Conservation (phyloP, 768 basidiomycete species). For the Thelephora ganbajun region DNA sequence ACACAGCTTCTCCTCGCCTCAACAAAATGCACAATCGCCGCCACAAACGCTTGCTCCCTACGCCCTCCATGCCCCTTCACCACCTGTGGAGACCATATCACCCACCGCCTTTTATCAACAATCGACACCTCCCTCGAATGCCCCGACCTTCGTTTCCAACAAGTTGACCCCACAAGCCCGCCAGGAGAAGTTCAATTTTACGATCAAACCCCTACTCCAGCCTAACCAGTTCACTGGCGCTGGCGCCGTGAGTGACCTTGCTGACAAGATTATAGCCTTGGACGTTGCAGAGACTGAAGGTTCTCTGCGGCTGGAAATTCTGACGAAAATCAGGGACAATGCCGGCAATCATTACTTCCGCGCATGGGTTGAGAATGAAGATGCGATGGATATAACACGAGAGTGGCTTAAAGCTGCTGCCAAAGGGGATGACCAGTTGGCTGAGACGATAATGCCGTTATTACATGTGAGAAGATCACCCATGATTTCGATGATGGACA, state of each 20-base stretch:
- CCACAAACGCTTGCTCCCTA: constrained; percentile 62
- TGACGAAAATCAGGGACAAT: constrained; percentile 70
- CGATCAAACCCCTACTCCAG: constrained; percentile 43
- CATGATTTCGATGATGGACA: neutral
- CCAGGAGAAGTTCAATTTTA: constrained; percentile 36
- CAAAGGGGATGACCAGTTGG: constrained; percentile 37
- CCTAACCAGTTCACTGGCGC: constrained; percentile 53
- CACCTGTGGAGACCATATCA: constrained; percentile 15
- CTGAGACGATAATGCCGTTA: constrained; percentile 76
- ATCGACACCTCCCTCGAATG: constrained; percentile 16
- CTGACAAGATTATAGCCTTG: constrained; percentile 41
- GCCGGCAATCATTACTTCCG: constrained; percentile 81
- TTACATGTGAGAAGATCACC: constrained; percentile 53
- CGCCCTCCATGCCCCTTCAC: constrained; percentile 42
- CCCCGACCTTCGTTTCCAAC: constrained; percentile 8
- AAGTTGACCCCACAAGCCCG: constrained; percentile 34
- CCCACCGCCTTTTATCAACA: constrained; percentile 28
- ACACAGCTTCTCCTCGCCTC: constrained; percentile 15
- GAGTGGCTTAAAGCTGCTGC: constrained; percentile 67
- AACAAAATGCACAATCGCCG: constrained; percentile 15
- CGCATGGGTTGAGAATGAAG: constrained; percentile 68
- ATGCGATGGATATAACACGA: constrained; percentile 64
- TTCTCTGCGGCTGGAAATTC: constrained; percentile 53
- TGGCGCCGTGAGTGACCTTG: constrained; percentile 49
- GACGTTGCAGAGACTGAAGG: constrained; percentile 53